These are phyloP conservation scores for Leccinellum luteum DNA, from an alignment of 768 basidiomycete genomes.

Conservation along the genomic window DNA sequence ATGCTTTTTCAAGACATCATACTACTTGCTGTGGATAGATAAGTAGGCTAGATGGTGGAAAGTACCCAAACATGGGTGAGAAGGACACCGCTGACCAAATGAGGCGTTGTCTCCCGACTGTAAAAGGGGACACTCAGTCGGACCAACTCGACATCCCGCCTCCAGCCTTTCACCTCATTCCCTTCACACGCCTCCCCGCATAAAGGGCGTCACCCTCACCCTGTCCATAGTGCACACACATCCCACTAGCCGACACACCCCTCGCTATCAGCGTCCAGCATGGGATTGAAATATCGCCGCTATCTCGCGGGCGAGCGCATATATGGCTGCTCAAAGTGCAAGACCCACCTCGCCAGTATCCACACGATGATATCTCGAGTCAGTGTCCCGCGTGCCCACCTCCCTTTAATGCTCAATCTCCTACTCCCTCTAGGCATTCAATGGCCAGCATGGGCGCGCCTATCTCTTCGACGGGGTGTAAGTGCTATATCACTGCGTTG, in stretches of 20 bases:
- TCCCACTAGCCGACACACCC: background rate
- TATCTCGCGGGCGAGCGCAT: conserved; percentile 84
- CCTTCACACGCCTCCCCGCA: conserved; percentile 31
- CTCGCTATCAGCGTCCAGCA: conserved; percentile 26
- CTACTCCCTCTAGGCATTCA: conserved; percentile 71
- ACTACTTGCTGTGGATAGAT: background rate
- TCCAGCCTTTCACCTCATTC: conserved; percentile 7
- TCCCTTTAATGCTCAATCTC: conserved; percentile 8
- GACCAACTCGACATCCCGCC: conserved; percentile 6
- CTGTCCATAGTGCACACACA: background rate
- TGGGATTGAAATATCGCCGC: conserved; percentile 89
- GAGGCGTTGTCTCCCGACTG: conserved; percentile 20
- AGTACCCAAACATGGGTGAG: conserved; percentile 21
- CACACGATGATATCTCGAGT: conserved; percentile 90
- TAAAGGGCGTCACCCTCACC: conserved; percentile 22
- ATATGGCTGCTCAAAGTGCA: conserved; percentile 85
- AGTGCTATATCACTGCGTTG: conserved; percentile 34
- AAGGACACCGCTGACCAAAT: conserved; percentile 21
- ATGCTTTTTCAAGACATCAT: background rate
- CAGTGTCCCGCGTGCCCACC: conserved; percentile 25
- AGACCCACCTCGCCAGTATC: conserved; percentile 87
- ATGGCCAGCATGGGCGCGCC: conserved; percentile 93
- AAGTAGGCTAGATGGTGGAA: conserved; percentile 3
- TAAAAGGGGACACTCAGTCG: conserved; percentile 20
- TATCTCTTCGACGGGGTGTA: conserved; percentile 94